A percentile compares a stretch with the other conserved stretches of the same genome.
These are phyloP conservation scores for Ecytonucleospora hepatopenaei DNA, from an alignment of 371 early-diverging fungal species.

Conservation along the genomic window DNA sequence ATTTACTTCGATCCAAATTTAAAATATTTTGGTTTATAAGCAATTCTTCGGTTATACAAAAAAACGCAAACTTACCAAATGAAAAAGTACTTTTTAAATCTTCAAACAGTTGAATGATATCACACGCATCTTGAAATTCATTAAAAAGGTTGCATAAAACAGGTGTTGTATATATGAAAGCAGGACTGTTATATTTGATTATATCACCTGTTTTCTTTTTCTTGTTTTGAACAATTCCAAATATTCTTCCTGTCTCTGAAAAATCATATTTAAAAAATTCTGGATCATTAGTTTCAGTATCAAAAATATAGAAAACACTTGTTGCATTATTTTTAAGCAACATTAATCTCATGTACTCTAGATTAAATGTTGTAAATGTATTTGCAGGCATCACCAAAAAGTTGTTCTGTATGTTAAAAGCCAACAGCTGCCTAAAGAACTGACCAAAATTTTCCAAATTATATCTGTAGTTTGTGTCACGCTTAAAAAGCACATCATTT, in stretches of 20 bases:
- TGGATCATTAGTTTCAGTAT: slow-evolving; percentile 22
- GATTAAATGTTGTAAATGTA: slow-evolving; percentile 31
- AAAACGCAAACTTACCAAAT: neutral
- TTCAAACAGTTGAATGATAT: neutral
- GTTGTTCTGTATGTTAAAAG: slow-evolving; percentile 5
- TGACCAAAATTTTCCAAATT: neutral
- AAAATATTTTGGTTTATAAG: neutral
- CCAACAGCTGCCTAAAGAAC: neutral
- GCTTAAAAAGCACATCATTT: neutral
- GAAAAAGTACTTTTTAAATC: neutral
- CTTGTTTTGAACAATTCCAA: neutral
- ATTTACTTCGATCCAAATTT: neutral
- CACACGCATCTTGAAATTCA: neutral
- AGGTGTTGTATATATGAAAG: neutral
- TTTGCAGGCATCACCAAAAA: slow-evolving; percentile 39
- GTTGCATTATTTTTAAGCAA: slow-evolving; percentile 15
- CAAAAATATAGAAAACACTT: slow-evolving; percentile 24
- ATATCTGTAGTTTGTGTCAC: neutral
- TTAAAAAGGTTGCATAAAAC: neutral
- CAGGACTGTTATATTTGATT: neutral
- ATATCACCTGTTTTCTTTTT: neutral
- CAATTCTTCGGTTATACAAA: neutral
- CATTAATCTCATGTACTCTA: slow-evolving; percentile 7
- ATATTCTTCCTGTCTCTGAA: neutral
- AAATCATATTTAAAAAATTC: slow-evolving; percentile 22